Base-by-base conservation (phyloP, 2,329 filamentous ascomycete species). In the Diaporthe sp. region DNA sequence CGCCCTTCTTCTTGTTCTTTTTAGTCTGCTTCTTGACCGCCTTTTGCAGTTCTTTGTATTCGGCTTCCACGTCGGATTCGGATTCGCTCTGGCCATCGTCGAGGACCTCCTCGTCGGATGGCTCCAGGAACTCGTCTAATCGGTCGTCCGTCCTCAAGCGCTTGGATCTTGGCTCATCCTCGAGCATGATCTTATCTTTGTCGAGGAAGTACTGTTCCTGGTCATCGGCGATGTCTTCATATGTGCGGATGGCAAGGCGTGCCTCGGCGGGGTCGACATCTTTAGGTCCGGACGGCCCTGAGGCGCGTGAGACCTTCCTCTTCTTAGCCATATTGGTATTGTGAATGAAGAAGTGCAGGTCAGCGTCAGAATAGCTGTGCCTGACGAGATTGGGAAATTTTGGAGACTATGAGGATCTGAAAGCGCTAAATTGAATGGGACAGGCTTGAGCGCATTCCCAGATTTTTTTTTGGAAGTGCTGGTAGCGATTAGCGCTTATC, bases 151-250 rank as follows among this genome's bases (percentile, higher is more conserved):
- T 93, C 80, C 93, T 92, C 81, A 92, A 89, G 78, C 94, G 92
- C 86, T 98, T 98, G 42, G 92, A 92, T 53, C 91, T 90, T 20
- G 93, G 94, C 47, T 90, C 93, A 79, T 98, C 95, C 42, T 98
- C 95, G 51, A 99, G 89, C 81, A 96, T 85, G 77, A 99, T 92
- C 82, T 94, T 93, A 85, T 99, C 97, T 78, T 94, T 91, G 78
- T 96, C 93, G 76, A 96, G 88, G 81, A 96, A 95, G 83, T 98
- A 98, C 82, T 98, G 95, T 84, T 99, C 97, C 83, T 98, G 95
- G 1, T 95, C 97, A 83, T 98, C 93, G 78, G 96, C 95, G 80
- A 99, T 93, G 85, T 98, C 95, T 84, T 96, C 92, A 84, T 90
- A 96, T 3, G 91, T 92, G 63, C 84, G 87, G 80, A 92, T 86